Base-by-base conservation (phyloP, 768 basidiomycete genomes). In the Leucocoprinus birnbaumii region DNA sequence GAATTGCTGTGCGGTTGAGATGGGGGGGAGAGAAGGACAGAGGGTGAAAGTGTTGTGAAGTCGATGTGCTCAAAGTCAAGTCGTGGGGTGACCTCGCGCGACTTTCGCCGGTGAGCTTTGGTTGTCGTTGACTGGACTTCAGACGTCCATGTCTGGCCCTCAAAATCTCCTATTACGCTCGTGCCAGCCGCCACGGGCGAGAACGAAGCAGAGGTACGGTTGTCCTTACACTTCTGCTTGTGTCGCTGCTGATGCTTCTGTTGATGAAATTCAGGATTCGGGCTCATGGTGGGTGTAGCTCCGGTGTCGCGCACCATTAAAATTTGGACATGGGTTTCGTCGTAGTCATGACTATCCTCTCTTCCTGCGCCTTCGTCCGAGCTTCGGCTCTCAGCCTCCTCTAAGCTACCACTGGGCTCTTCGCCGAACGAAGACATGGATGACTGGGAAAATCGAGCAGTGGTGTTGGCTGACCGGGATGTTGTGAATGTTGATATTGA, bases 271-370 rank as follows among this genome's bases (percentile, higher is more conserved):
- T 69, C 73, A 22, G 76, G 76, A 55, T 78, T 80, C 2, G 80
- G 79, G 59, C 74, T 77, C 71, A 79, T 71, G 14, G 70, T 75
- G 8, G 73, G 78, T 22, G 76, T 78, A 38, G 76, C 76, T 27
- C 77, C 78, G n/a, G 78, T 77, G 63, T 82, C 75, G 24, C 71
- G 66, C 6, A 79, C 73, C 57, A 79, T 74, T 31, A 76, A 67
- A 40, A 74, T 71, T 44, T 71, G 68, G 9, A 58, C 38, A 26
- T 48, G 48, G n/a, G 31, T 18, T 11, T 61, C 68, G 44, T 63
- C 64, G 3, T 54, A 51, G n/a, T 13, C 16, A 19, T 19, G 18
- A 40, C 53, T 59, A 42, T 59, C 61, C 6, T 63, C 60, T 2
- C 62, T 63, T n/a, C 59, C 55, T n/a, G 62, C n/a, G n/a, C n/a